A percentile compares a stretch with the other conserved stretches of the same genome.
Evolutionary conservation across 2,329 filamentous ascomycete genomes (phyloP).

Genomic region (Chaetomiaceae sp.): DNA sequence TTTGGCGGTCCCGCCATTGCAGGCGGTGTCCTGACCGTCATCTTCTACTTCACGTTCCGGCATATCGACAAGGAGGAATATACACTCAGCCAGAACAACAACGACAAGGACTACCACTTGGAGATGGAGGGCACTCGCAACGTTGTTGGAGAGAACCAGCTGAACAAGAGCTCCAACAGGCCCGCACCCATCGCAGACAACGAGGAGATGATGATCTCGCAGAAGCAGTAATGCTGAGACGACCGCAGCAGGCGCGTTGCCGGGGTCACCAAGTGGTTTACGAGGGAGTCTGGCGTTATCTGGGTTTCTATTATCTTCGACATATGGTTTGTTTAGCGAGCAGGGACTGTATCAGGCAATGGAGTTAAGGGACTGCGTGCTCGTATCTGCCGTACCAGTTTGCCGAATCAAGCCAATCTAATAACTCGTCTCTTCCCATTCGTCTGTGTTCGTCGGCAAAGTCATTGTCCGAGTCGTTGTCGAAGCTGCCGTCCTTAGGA

Average conservation of each 20-base stretch:
- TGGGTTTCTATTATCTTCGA: neutral
- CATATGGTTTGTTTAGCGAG: neutral
- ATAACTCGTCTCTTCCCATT: no score
- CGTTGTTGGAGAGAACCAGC: slow-evolving; percentile 24
- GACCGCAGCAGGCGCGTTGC: neutral
- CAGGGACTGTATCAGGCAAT: neutral
- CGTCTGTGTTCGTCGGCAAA: no score
- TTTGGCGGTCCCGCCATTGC: slow-evolving; percentile 45
- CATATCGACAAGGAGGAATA: slow-evolving; percentile 46
- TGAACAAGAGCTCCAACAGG: slow-evolving; percentile 26
- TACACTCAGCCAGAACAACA: slow-evolving; percentile 31
- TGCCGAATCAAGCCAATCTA: neutral
- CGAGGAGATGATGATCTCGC: slow-evolving; percentile 29
- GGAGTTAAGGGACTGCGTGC: no score
- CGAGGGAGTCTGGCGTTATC: slow-evolving; percentile 12
- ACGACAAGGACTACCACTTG: slow-evolving; percentile 15
- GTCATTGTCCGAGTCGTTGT: no score
- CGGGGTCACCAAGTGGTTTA: neutral
- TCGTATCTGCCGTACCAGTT: no score
- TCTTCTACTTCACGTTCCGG: slow-evolving; percentile 44
- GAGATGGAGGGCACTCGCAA: slow-evolving; percentile 21
- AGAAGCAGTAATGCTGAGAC: slow-evolving; percentile 26
- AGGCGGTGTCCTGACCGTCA: slow-evolving; percentile 39
- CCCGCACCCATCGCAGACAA: slow-evolving; percentile 27
- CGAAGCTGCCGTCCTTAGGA: no score